phyloP scores from a whole-genome alignment of 2,329 filamentous ascomycete genomes.

The Alternaria angustiovoidea region DNA sequence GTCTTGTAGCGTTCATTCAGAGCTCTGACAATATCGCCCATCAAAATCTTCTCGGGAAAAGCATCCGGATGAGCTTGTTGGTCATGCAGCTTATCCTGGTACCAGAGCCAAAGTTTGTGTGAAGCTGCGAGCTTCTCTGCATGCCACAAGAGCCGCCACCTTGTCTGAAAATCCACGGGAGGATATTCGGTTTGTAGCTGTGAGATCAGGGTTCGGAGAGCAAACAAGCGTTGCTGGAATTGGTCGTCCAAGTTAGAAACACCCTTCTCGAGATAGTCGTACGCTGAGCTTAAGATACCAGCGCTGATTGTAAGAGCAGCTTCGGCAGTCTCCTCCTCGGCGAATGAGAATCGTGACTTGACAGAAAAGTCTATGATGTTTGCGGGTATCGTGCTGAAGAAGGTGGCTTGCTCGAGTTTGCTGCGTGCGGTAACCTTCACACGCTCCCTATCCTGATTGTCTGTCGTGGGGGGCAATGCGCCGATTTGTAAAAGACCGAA shows the following conservation, averaged over 20 bases:
- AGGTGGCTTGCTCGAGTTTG: slow-evolving; percentile 93
- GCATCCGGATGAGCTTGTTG: slow-evolving; percentile 69
- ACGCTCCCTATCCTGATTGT: slow-evolving; percentile 55
- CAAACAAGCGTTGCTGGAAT: slow-evolving; percentile 74
- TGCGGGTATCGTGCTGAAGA: slow-evolving; percentile 81
- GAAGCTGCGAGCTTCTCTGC: slow-evolving; percentile 90
- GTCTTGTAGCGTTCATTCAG: slow-evolving; percentile 81
- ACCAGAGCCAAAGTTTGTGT: slow-evolving; percentile 78
- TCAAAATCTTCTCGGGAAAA: slow-evolving; percentile 70
- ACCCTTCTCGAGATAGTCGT: slow-evolving; percentile 74
- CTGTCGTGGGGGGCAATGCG: slow-evolving; percentile 65
- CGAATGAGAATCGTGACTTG: slow-evolving; percentile 71
- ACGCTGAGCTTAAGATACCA: slow-evolving; percentile 81
- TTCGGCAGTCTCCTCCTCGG: slow-evolving; percentile 72
- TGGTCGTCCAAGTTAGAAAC: slow-evolving; percentile 83
- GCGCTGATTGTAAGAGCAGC: slow-evolving; percentile 81
- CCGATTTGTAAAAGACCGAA: slow-evolving; percentile 66
- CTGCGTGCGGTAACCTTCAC: slow-evolving; percentile 77
- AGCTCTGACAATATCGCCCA: slow-evolving; percentile 77
- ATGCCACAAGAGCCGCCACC: slow-evolving; percentile 85
- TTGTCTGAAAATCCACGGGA: slow-evolving; percentile 70
- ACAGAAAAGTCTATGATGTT: slow-evolving; percentile 89
- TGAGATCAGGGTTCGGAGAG: slow-evolving; percentile 76
- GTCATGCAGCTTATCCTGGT: slow-evolving; percentile 75
- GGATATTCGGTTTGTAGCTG: slow-evolving; percentile 72